Percentiles rank a stretch among this genome's conserved stretches.
Conservation (phyloP, 2,329 filamentous ascomycete species). For the Sporothrix pallida region DNA sequence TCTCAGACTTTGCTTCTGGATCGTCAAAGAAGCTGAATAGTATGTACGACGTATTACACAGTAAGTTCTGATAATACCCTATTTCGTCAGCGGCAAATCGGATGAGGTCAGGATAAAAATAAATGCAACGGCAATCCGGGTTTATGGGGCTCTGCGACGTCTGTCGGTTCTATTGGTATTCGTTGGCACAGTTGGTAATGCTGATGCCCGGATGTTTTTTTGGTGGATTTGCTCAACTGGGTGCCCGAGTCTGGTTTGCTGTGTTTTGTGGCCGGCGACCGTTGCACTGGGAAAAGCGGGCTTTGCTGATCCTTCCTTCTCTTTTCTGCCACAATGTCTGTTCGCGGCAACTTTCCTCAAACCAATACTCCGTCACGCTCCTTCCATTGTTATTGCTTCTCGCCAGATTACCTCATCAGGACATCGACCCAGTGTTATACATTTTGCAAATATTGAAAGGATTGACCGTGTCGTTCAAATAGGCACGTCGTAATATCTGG, state of each 20-base stretch:
- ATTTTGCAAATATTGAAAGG: not conserved
- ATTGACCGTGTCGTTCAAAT: not conserved
- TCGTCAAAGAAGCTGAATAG: conserved; percentile 11
- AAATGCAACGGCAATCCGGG: conserved; percentile 26
- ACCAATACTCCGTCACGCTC: not conserved
- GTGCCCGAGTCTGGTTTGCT: not conserved
- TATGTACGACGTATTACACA: too few species aligned
- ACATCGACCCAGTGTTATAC: not conserved
- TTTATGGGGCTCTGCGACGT: not conserved
- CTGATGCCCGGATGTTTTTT: not conserved
- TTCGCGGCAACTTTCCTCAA: not conserved
- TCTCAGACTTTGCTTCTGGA: not conserved
- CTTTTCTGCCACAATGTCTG: not conserved
- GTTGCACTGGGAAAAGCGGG: conserved; percentile 4
- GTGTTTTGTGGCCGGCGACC: not conserved
- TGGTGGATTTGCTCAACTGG: not conserved
- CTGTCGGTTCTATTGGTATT: not conserved
- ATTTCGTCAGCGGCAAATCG: conserved; percentile 29
- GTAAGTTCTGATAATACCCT: not conserved
- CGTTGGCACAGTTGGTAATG: too few species aligned
- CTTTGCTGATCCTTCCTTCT: conserved; percentile 7
- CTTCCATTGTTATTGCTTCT: not conserved
- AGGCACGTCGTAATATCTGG: not conserved
- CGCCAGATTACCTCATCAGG: not conserved
- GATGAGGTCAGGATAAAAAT: conserved; percentile 22